A percentile compares a stretch with the other conserved stretches of the same genome.
These are phyloP conservation scores for Metschnikowia orientalis DNA, from an alignment of 805 yeast genomes.

Conservation along the genomic window DNA sequence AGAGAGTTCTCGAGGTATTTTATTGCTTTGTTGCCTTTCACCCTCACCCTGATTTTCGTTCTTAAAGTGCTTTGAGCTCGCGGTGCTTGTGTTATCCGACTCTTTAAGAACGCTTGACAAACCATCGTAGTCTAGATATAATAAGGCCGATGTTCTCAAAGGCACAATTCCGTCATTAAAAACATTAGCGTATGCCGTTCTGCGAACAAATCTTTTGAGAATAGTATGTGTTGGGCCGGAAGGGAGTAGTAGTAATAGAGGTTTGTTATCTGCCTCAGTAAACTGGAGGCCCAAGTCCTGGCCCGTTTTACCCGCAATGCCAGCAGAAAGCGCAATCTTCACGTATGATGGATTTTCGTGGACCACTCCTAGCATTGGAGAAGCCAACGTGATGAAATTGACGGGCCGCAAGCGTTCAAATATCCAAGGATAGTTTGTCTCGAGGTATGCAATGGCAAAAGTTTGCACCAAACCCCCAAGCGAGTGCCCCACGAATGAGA, in stretches of 20 bases:
- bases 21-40: conserved; percentile 3
- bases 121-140: conserved; percentile 84
- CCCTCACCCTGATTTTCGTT: no score
- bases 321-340: conserved; percentile 78
- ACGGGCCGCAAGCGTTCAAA: conserved; percentile 64
- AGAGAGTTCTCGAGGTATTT: conserved; percentile 20
- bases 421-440: conserved; percentile 63
- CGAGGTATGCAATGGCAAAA: conserved; percentile 80
- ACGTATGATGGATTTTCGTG: conserved; percentile 86
- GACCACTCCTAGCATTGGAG: conserved; percentile 84
- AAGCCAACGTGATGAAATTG: conserved; percentile 77
- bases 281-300: conserved; percentile 73
- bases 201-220: conserved; percentile 56
- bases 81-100: background rate
- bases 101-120: conserved; percentile 16
- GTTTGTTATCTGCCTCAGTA: conserved; percentile 44
- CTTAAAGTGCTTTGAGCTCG: no score
- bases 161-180: conserved; percentile 96
- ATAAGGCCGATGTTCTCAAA: conserved; percentile 77
- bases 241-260: conserved; percentile 72
- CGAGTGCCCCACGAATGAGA: conserved; percentile 91
- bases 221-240: conserved; percentile 65
- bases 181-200: conserved; percentile 87
- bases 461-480: conserved; percentile 91
- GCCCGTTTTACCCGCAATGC: conserved; percentile 90